Evolutionary conservation across 495 filamentous ascomycete genomes (phyloP), one percentile per base, ranked within the genome.

Genomic region (Patellaria atrata): DNA sequence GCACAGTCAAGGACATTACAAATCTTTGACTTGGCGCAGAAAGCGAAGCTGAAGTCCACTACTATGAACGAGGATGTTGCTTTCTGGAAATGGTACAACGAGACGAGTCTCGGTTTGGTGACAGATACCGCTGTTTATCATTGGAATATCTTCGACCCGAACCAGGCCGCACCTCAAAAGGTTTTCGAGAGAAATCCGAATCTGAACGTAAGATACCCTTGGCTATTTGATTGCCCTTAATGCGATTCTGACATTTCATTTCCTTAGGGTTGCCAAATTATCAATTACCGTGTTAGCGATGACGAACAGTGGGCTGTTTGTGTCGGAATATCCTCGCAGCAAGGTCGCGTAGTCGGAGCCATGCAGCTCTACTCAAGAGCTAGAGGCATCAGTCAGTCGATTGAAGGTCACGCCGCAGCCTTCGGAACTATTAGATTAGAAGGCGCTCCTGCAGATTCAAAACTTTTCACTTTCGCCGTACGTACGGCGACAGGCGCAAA

Each of bases 11-110:
- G 85, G 40, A 96, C 91, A 38, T 73, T 99, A 24, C 89, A 99
- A 63, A 93, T 99, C 48, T 99, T 99, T 62, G 85, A 99, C 58
- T 68, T 99, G 33, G 70, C 69, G 30, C 70, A 72, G 35, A 94
- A 94, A 61, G 65, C 74, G 49, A 96, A 94, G 68, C 71, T 96
- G 40, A 94, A 94, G 67, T 89, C 85, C 10, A 71, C 85, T 16
- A 79, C 76, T 8, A 94, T 94, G 84, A 79, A 77, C 52, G 91
- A 96, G 58, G 91, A 96, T 62, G 81, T 99, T 35, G 73, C 81
- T 10, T 99, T 89, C 68, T 99, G 89, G 89, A 94, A 94, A 62
- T 99, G 91, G 91, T 79, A 87, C 62, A 93, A 79, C 61, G 77
- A 87, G 46, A 78, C 67, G 31, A 77, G 71, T 35, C 57, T 99